Base-by-base conservation (phyloP, 352 stramenopile genomes). In the Globisporangium ultimum region DNA sequence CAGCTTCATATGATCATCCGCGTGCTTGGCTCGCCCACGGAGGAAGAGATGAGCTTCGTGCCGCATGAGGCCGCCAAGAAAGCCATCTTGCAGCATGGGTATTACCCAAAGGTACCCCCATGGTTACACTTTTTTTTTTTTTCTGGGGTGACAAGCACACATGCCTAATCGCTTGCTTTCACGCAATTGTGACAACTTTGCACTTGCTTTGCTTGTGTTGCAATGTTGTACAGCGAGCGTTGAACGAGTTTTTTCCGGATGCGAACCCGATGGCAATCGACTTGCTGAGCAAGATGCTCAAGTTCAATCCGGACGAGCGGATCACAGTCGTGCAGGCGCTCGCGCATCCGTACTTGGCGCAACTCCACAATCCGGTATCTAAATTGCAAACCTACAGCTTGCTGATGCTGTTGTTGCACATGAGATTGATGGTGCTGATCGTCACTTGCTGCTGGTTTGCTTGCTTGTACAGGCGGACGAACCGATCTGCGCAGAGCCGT, bases 11-110 rank as follows among this genome's bases (percentile, higher is more conserved):
- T 88, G 72, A 95, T 95, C 58, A 84, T 92, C 50, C 79, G 80
- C 40, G 81, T 91, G 58, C 76, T 99, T 48, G 97, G 97, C 2
- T 98, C 97, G 34, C 93, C 98, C 10, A 87, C 80, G 0, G 88
- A 98, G 55, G 74, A 94, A 58, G 97, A 99, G 57, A 92, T 99
- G 69, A 88, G 89, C 54, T 99, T 99, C 68, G 95, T 99, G 14
- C 98, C 96, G 21, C 98, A 97, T 51, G 90, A 93, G 72, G 84
- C 84, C 11, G 84, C 84, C 28, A 90, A 87, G 64, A 88, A 87
- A 58, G 84, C 84, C 18, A 91, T 93, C 53, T 60, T 89, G 38
- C 84, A 93, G 67, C 81, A 93, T 54, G 84, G 84, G 13, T 93
- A 85, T 48, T 93, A 91, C 56, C 81, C 84, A 32, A 93, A 93